A percentile compares a stretch with the other conserved stretches of the same genome.
Evolutionary conservation across 2,329 filamentous ascomycete species (phyloP).

Genomic region (Lachnellula arida): DNA sequence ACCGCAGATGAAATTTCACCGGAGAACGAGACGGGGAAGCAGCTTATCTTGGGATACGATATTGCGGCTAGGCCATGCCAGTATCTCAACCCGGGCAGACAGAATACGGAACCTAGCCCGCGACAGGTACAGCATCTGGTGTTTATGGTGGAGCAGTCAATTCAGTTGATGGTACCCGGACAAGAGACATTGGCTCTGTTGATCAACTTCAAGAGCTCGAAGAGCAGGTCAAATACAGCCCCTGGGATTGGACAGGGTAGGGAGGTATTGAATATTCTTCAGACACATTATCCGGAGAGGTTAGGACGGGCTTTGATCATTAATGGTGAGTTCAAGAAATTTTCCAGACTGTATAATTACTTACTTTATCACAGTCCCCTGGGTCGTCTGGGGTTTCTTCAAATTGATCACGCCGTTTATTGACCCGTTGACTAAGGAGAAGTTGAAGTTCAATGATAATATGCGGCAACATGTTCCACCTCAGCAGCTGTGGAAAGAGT

Average conservation of each 20-base stretch:
- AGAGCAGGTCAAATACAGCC: conserved; percentile 65
- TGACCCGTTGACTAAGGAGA: conserved; percentile 86
- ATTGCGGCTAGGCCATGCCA: conserved; percentile 80
- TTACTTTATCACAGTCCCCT: conserved; percentile 60
- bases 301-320: conserved; percentile 85
- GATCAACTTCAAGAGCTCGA: conserved; percentile 85
- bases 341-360: neutral
- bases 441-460: conserved; percentile 97
- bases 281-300: conserved; percentile 93
- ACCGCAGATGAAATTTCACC: conserved; percentile 84
- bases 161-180: conserved; percentile 81
- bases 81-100: conserved; percentile 82
- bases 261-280: conserved; percentile 84
- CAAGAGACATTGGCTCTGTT: conserved; percentile 84
- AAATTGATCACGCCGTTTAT: conserved; percentile 95
- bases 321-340: conserved; percentile 57
- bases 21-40: conserved; percentile 96
- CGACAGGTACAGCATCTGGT: conserved; percentile 91
- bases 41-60: conserved; percentile 85
- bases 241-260: conserved; percentile 72
- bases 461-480: conserved; percentile 75
- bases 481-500: conserved; percentile 73
- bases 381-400: conserved; percentile 90
- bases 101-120: conserved; percentile 85
- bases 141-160: conserved; percentile 87